Evolutionary conservation across 805 yeast genomes (phyloP), one percentile per base, ranked within the genome.

Genomic region (Candida ponderosae): DNA sequence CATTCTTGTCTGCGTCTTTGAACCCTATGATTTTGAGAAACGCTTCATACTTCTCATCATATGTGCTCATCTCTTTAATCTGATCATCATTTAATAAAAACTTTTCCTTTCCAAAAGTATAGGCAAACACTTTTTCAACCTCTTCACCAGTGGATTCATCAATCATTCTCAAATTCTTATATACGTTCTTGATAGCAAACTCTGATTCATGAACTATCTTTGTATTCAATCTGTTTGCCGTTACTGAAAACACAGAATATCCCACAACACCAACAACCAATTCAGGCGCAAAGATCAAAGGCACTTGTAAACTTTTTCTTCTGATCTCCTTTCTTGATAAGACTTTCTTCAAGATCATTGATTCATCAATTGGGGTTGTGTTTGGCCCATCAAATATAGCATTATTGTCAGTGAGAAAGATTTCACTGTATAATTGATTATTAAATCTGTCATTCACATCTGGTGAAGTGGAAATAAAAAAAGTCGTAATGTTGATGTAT

Each of bases 191-290:
- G 35, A 75, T 62, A 8, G 57, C 54, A 18, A 76, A 80, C 3
- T 69, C 73, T 34, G 70, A 68, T 31, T 72, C 75, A 53, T 72
- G 76, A 5, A 83, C 72, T 32, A 65, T 65, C 29, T 68, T 68
- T 11, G 74, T 62, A n/a, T 70, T 59, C 16, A 69, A 65, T 0
- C 75, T 50, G 31, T 64, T 69, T 40, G 79, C 80, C 36, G 74
- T 76, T 11, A 24, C 14, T 7, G 68, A 64, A 42, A 70, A 72
- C n/a, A 83, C 65, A 0, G 81, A 60, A 49, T 76, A 83, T 0
- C 95, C 97, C 45, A 73, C 74, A 1, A 89, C 67, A 0, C 87
- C 81, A 34, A 90, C 70, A 0, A 67, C 64, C 16, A 89, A 39
- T 0, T 63, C 59, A 28, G 73, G 74, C 33, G 76, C 69, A 5